These are phyloP conservation scores for Arthrobotrys pseudoclavata DNA, from an alignment of 2,329 filamentous ascomycete species.

Conservation along the genomic window DNA sequence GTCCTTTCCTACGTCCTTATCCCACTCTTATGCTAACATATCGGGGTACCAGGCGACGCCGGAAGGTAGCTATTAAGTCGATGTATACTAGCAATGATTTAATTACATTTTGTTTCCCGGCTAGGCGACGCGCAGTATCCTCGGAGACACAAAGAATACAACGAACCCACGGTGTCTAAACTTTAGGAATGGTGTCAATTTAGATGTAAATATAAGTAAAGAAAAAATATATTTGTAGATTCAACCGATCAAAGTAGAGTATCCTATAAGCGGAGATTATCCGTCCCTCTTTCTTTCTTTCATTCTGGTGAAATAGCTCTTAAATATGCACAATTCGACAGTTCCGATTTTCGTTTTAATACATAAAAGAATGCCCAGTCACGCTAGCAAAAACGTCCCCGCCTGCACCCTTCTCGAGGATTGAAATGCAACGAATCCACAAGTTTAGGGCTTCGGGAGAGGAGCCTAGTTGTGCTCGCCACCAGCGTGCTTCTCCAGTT, in stretches of 20 bases:
- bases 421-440: constrained; percentile 25
- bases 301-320: not conserved
- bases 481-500: constrained; percentile 53
- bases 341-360: constrained; percentile 12
- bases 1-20: constrained; percentile 62
- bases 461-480: constrained; percentile 54
- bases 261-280: constrained; percentile 9
- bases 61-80: constrained; percentile 45
- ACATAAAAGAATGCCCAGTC: constrained; percentile 20
- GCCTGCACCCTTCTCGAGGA: constrained; percentile 4
- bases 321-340: not conserved
- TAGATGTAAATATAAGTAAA: constrained; percentile 9
- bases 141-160: not conserved
- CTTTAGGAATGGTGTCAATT: constrained; percentile 3
- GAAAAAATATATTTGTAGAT: not conserved
- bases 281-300: not conserved
- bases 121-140: constrained; percentile 2
- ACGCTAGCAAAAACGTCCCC: constrained; percentile 13
- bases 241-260: no score
- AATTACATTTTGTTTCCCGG: not conserved
- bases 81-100: not conserved
- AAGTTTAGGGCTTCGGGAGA: not conserved
- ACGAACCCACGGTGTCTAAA: not conserved
- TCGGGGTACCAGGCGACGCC: constrained; percentile 37
- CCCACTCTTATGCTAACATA: not conserved